Percentiles rank a stretch among this genome's conserved stretches.
Conservation (phyloP, 768 basidiomycete species). For the Sporobolomyces roseus region DNA sequence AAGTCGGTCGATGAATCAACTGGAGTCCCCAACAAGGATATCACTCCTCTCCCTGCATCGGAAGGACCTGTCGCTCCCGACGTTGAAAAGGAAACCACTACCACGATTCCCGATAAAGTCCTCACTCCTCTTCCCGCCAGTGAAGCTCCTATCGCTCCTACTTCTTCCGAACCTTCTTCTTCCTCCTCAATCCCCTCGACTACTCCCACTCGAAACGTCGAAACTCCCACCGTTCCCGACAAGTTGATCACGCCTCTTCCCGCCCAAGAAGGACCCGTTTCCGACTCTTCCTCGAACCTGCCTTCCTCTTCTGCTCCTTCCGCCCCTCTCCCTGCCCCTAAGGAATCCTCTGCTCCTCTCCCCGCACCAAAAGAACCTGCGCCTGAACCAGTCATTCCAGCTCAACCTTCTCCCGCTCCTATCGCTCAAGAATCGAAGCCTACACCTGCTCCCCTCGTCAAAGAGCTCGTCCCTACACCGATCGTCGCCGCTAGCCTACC, state of each 20-base stretch:
- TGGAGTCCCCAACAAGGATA: constrained; percentile 6
- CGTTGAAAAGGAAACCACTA: too few relatives aligned
- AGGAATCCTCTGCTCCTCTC: constrained; percentile 4
- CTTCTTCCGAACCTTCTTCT: background rate
- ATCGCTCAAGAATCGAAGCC: too few relatives aligned
- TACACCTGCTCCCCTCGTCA: too few relatives aligned
- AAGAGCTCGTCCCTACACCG: too few relatives aligned
- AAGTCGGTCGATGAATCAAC: too few relatives aligned
- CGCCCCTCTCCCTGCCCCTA: constrained; percentile 1
- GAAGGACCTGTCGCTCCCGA: background rate
- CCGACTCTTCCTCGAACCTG: constrained; percentile 15
- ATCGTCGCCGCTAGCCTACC: background rate
- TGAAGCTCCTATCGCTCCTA: constrained; percentile 16
- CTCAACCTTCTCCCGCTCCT: too few relatives aligned
- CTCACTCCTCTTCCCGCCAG: constrained; percentile 20
- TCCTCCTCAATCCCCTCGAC: background rate
- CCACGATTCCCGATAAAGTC: constrained; percentile 14
- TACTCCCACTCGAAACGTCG: background rate
- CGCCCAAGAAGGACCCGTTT: constrained; percentile 19
- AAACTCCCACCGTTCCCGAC: constrained; percentile 13
- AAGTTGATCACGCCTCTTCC: constrained; percentile 19
- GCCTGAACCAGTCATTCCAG: background rate
- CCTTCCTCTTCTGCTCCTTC: background rate
- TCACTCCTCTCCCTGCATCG: background rate
- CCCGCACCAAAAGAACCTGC: constrained; percentile 1